These are phyloP conservation scores for Sclerotinia glacialis DNA, from an alignment of 2,329 filamentous ascomycete genomes.

Conservation along the genomic window DNA sequence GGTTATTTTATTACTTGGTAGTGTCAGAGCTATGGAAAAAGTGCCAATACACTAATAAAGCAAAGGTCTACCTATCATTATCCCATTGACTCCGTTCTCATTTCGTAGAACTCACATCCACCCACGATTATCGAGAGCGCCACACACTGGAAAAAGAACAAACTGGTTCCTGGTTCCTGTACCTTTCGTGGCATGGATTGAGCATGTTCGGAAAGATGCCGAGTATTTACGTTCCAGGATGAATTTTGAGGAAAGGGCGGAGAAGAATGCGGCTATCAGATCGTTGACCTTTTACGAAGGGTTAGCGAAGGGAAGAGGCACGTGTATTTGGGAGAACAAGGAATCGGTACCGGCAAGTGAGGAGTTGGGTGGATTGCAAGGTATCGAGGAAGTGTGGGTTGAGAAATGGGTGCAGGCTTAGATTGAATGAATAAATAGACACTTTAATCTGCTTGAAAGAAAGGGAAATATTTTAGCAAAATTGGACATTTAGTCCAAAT, in stretches of 20 bases:
- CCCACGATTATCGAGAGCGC: not conserved
- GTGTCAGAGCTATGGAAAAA: too few species aligned
- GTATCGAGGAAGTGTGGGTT: not conserved
- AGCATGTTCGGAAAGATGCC: not conserved
- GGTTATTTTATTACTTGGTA: too few species aligned
- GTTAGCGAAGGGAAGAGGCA: not conserved
- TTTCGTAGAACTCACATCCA: not conserved
- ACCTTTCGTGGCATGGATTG: not conserved
- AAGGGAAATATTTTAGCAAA: not conserved
- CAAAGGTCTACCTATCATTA: not conserved
- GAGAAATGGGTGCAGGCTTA: not conserved
- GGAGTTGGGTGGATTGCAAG: not conserved
- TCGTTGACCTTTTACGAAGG: not conserved
- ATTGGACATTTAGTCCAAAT: not conserved
- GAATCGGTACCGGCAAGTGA: not conserved
- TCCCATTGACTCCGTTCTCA: not conserved
- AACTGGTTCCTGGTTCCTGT: not conserved
- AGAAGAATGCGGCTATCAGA: not conserved
- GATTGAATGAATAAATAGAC: not conserved
- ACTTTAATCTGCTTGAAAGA: not conserved
- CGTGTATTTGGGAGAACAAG: not conserved
- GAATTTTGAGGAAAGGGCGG: not conserved
- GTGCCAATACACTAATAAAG: not conserved
- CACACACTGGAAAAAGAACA: not conserved
- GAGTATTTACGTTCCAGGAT: not conserved